phyloP scores from a whole-genome alignment of 345 rosid species.

The Pistacia integerrima region DNA sequence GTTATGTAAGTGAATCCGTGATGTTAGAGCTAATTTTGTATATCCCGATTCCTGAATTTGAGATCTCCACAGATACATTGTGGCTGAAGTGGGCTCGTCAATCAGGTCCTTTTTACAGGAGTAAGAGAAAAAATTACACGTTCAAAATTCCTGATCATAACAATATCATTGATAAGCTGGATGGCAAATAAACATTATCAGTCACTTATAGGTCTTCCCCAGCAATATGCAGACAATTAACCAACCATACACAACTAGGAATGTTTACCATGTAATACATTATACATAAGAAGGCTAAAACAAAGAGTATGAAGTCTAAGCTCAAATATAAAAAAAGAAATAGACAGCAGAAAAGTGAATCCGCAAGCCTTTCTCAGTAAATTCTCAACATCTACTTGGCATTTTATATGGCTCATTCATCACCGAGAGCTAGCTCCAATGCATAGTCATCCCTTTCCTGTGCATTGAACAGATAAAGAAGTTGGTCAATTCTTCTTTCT shows the following conservation, averaged over 20 bases:
- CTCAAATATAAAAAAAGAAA: conserved; percentile 1
- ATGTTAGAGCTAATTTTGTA: too few relatives aligned
- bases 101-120: not conserved
- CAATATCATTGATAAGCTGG: not conserved
- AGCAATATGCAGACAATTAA: not conserved
- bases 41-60: too few relatives aligned
- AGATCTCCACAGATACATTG: not conserved
- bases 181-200: not conserved
- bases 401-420: conserved; percentile 50
- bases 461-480: conserved; percentile 17
- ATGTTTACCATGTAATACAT: not conserved
- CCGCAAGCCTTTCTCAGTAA: conserved; percentile 16
- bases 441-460: conserved; percentile 99
- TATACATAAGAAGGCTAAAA: conserved; percentile 6
- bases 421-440: conserved; percentile 87
- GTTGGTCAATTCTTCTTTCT: conserved; percentile 2
- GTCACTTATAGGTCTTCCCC: not conserved
- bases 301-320: not conserved
- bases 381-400: conserved; percentile 12
- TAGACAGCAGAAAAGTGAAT: conserved; percentile 1
- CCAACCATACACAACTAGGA: not conserved
- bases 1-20: too few relatives aligned
- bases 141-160: not conserved
- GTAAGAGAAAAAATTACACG: not conserved
- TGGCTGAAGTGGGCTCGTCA: not conserved